Evolutionary conservation across 208 protist genomes (phyloP).

Genomic region (Lotmaria passim): DNA sequence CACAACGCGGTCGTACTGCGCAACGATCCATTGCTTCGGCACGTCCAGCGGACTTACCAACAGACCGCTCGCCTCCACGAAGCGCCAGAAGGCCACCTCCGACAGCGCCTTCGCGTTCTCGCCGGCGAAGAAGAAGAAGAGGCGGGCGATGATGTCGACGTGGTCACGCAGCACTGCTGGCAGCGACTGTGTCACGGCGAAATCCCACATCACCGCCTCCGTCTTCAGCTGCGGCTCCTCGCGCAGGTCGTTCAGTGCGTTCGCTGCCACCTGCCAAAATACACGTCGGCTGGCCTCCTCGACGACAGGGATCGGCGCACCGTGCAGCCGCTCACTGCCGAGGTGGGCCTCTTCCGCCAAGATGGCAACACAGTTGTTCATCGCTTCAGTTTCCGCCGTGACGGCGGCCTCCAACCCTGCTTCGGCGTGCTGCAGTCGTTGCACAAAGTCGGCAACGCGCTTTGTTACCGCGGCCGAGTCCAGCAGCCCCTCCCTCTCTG

Average conservation of each 20-base stretch:
- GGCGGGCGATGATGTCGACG: slow-evolving; percentile 42
- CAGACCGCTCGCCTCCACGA: slow-evolving; percentile 48
- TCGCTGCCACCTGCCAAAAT: slow-evolving; percentile 59
- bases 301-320: slow-evolving; percentile 55
- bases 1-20: slow-evolving; percentile 74
- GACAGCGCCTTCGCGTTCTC: slow-evolving; percentile 57
- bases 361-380: slow-evolving; percentile 15
- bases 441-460: slow-evolving; percentile 12
- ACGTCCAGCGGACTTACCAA: slow-evolving; percentile 34
- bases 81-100: slow-evolving; percentile 85
- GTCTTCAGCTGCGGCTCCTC: slow-evolving; percentile 23
- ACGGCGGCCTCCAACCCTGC: slow-evolving; percentile 21
- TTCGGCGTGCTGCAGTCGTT: slow-evolving; percentile 9
- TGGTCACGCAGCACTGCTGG: slow-evolving; percentile 49
- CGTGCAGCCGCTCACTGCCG: slow-evolving; percentile 43
- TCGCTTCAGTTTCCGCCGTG: slow-evolving; percentile 3
- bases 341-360: slow-evolving; percentile 38
- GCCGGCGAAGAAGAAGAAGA: slow-evolving; percentile 80
- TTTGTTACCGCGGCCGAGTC: slow-evolving; percentile 14
- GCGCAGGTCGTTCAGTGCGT: slow-evolving; percentile 57
- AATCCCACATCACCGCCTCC: slow-evolving; percentile 48
- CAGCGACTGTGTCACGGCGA: slow-evolving; percentile 42
- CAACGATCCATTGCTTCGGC: slow-evolving; percentile 39
- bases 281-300: slow-evolving; percentile 31
- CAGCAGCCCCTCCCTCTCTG: slow-evolving; percentile 5